These are phyloP conservation scores for Colletotrichum sp. DNA, from an alignment of 2,329 filamentous ascomycete species.

Conservation along the genomic window DNA sequence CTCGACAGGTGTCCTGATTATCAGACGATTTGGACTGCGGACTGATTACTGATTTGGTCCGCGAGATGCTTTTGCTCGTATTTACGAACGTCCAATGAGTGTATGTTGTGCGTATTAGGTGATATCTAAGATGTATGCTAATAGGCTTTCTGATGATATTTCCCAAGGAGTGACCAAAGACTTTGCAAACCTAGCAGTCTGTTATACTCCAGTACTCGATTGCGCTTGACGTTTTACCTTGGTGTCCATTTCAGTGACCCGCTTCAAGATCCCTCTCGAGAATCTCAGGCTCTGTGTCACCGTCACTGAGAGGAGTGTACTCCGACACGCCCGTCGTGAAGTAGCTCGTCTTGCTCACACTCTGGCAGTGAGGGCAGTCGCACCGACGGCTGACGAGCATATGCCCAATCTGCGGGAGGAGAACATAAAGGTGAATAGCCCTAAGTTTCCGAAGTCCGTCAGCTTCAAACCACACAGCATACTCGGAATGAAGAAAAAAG, in stretches of 20 bases:
- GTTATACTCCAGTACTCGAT: too few species aligned
- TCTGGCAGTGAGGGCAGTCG: slow-evolving; percentile 8
- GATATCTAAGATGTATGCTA: not conserved
- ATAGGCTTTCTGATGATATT: not conserved
- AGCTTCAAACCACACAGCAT: not conserved
- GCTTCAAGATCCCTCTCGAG: not conserved
- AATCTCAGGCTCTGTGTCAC: not conserved
- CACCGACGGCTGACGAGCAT: not conserved
- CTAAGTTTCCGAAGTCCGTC: not conserved
- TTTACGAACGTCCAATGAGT: not conserved
- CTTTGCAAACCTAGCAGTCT: not conserved
- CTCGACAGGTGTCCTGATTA: not conserved
- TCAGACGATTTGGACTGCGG: not conserved
- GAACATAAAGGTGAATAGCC: slow-evolving; percentile 25
- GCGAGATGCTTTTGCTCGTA: not conserved
- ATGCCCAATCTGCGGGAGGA: slow-evolving; percentile 31
- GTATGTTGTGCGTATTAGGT: not conserved
- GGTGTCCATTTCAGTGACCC: not conserved
- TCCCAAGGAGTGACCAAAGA: not conserved
- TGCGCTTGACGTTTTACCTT: too few species aligned
- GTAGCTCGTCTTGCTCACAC: not conserved
- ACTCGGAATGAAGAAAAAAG: fast-evolving
- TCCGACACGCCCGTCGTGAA: slow-evolving; percentile 1
- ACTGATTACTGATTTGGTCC: not conserved
- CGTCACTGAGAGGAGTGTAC: slow-evolving; percentile 9